A percentile compares a stretch with the other conserved stretches of the same genome.
These are phyloP conservation scores for Calonectria multiphialidica DNA, from an alignment of 2,329 filamentous ascomycete species.

Conservation along the genomic window DNA sequence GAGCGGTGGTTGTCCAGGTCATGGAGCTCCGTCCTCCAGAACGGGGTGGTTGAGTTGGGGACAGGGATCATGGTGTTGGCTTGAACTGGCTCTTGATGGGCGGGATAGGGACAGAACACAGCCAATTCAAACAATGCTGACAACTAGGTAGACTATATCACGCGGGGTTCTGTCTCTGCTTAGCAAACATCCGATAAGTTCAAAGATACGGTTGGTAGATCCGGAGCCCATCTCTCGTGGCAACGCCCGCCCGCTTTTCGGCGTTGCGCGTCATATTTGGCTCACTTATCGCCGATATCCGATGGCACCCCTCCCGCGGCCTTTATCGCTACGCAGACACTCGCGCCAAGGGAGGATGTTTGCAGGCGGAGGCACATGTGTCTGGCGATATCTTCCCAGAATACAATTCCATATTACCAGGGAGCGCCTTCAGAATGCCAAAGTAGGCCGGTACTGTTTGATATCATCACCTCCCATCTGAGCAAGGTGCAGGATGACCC, in stretches of 20 bases:
- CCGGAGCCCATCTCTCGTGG: not conserved
- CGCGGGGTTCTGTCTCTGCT: not conserved
- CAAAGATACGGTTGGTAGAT: not conserved
- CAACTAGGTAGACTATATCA: not conserved
- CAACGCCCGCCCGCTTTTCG: not conserved
- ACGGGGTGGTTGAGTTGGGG: constrained; percentile 10
- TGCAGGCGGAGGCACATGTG: not conserved
- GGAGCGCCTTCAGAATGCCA: not conserved
- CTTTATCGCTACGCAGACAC: not conserved
- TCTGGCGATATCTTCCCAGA: not conserved
- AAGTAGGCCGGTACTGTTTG: not conserved
- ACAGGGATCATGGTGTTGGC: constrained; percentile 7
- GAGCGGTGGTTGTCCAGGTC: constrained; percentile 9
- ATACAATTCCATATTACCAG: not conserved
- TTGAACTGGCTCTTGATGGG: not conserved
- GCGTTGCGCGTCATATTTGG: not conserved
- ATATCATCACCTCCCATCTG: not conserved
- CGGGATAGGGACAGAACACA: not conserved
- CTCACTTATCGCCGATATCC: not conserved
- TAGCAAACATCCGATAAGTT: not conserved
- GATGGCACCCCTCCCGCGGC: not conserved
- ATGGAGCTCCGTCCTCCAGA: constrained; percentile 16
- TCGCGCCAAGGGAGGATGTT: not conserved
- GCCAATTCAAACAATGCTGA: not conserved
- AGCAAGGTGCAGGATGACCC: not conserved